Percentiles rank a stretch among this genome's conserved stretches.
phyloP scores from a whole-genome alignment of 169 alveolate species.

The Plasmodium billcollinsi region DNA sequence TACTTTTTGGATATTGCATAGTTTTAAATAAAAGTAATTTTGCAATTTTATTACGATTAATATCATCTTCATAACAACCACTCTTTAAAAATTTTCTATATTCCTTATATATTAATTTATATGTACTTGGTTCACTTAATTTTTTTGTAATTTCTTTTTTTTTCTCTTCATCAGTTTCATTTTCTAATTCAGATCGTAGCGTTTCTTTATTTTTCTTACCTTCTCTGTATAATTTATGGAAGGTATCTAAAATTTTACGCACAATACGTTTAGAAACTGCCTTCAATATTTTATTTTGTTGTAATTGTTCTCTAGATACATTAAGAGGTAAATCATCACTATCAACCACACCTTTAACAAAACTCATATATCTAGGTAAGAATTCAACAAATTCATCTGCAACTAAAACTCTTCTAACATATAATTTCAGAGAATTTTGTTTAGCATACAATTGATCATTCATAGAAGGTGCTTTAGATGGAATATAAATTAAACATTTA shows the following conservation, averaged over 20 bases:
- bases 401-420: conserved; percentile 94
- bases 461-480: conserved; percentile 94
- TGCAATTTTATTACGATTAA: conserved; percentile 94
- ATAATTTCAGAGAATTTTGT: conserved; percentile 91
- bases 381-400: conserved; percentile 95
- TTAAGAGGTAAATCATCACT: conserved; percentile 96
- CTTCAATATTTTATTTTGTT: conserved; percentile 94
- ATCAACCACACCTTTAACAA: conserved; percentile 96
- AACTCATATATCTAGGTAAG: conserved; percentile 95
- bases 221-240: conserved; percentile 93
- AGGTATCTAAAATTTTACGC: conserved; percentile 95
- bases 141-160: conserved; percentile 85
- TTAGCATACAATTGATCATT: conserved; percentile 93
- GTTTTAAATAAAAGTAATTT: conserved; percentile 94
- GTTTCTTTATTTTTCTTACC: conserved; percentile 88
- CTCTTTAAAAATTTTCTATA: conserved; percentile 94
- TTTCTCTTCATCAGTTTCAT: conserved; percentile 89
- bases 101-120: conserved; percentile 92
- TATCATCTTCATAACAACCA: conserved; percentile 97
- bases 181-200: conserved; percentile 85
- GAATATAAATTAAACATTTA: conserved; percentile 97
- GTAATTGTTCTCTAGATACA: conserved; percentile 95
- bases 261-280: conserved; percentile 97
- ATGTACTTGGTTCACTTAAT: conserved; percentile 85
- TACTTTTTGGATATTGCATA: conserved; percentile 87